Conservation (phyloP, 306 rosid genomes). For the Sesbania bispinosa region DNA sequence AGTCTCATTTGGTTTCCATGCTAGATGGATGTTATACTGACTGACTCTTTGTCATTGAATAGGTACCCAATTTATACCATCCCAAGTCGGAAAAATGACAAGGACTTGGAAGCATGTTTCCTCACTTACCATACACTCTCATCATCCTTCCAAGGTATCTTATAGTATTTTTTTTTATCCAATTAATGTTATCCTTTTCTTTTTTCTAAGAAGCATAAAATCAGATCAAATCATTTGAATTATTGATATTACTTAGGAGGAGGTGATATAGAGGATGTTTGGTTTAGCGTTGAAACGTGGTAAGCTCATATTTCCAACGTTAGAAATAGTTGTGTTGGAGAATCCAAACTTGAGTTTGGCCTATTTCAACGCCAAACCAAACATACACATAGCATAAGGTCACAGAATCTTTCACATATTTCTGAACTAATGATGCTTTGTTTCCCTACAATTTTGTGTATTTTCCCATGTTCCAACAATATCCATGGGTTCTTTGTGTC, state of each 20-base stretch:
- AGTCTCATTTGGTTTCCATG: neutral
- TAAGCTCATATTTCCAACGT: too few relatives aligned
- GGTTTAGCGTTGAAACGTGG: too few relatives aligned
- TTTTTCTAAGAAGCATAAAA: neutral
- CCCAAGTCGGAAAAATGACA: conserved; percentile 54
- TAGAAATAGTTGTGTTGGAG: too few relatives aligned
- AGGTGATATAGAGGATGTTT: too few relatives aligned
- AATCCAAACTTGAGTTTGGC: too few relatives aligned
- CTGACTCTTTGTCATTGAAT: conserved; percentile 2
- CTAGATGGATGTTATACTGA: conserved; percentile 2
- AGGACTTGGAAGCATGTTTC: conserved; percentile 70
- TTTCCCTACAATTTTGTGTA: neutral
- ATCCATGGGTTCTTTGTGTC: neutral
- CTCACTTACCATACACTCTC: conserved; percentile 80
- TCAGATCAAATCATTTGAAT: neutral
- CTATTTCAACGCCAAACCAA: too few relatives aligned
- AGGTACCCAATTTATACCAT: conserved; percentile 85
- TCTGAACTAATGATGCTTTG: neutral
- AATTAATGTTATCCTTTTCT: neutral
- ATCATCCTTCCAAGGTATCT: conserved; percentile 72
- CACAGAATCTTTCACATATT: neutral
- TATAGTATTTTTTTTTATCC: neutral
- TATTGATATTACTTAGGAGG: neutral
- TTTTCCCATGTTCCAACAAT: neutral
- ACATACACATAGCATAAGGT: neutral